Conservation (phyloP, 2,329 filamentous ascomycete genomes). For the Myriosclerotinia duriaeana region DNA sequence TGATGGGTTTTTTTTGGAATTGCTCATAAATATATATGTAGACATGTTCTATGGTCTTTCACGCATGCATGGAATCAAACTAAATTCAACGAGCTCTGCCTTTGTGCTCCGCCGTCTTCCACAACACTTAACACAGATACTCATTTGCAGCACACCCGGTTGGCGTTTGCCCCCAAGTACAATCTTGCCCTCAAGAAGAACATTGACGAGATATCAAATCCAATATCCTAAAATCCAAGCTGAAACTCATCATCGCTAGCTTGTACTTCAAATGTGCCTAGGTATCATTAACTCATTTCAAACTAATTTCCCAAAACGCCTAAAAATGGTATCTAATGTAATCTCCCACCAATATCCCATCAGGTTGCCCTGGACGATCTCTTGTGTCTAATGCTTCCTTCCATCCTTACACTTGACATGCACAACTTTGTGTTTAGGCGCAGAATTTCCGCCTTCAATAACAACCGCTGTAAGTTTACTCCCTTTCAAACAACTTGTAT, state of each 20-base stretch:
- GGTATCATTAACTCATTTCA: background rate
- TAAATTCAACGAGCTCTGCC: background rate
- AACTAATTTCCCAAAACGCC: conserved; percentile 7
- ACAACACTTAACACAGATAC: background rate
- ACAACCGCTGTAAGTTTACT: conserved; percentile 74
- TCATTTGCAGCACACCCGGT: background rate
- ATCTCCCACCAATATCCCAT: background rate
- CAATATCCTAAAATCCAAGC: background rate
- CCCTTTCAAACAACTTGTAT: conserved; percentile 78
- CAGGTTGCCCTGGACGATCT: conserved; percentile 5
- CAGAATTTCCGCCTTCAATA: conserved; percentile 56
- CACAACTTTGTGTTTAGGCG: conserved; percentile 36
- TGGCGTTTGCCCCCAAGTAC: background rate
- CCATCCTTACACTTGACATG: conserved; percentile 39
- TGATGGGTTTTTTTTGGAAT: background rate
- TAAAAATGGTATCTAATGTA: conserved; percentile 5
- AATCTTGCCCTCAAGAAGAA: background rate
- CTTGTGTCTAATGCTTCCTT: conserved; percentile 19
- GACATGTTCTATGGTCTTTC: background rate
- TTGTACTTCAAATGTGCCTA: background rate
- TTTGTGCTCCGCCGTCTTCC: background rate
- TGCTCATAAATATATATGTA: background rate
- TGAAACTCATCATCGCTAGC: background rate
- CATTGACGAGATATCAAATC: background rate
- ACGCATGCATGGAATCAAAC: background rate